Evolutionary conservation across 257 asterid genomes (phyloP).

Genomic region (Cordia subcordata): DNA sequence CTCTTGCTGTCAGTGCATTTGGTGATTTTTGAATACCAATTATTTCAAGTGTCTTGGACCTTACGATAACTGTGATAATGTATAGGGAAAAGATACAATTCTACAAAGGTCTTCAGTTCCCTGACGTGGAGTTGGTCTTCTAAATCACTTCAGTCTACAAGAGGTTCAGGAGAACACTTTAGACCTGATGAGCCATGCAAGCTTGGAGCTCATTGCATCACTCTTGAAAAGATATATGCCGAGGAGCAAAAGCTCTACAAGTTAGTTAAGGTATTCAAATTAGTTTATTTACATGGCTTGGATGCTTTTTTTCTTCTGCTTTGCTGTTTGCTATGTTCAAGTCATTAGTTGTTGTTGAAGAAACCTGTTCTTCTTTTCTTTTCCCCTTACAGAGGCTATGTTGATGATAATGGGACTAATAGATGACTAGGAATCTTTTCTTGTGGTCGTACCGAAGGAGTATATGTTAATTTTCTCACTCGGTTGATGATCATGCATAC

Average conservation of each 20-base stretch:
- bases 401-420: neutral
- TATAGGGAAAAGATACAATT: constrained; percentile 64
- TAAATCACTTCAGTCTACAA: constrained; percentile 46
- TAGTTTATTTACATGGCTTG: neutral
- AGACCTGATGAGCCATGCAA: constrained; percentile 62
- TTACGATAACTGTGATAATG: neutral
- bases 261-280: constrained; percentile 59
- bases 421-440: no score
- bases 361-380: neutral
- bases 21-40: no score
- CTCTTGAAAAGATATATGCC: constrained; percentile 60
- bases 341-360: neutral
- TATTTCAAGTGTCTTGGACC: no score
- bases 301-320: no score
- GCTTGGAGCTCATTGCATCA: constrained; percentile 74
- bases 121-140: constrained; percentile 75
- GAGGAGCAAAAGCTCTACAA: constrained; percentile 77
- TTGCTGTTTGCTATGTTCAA: neutral
- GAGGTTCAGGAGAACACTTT: constrained; percentile 28
- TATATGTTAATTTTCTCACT: no score
- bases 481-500: no score
- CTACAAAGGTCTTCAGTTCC: constrained; percentile 68
- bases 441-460: no score
- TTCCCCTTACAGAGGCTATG: neutral
- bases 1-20: no score